Conservation (phyloP, 768 basidiomycete genomes). For the Mycena galericulata region DNA sequence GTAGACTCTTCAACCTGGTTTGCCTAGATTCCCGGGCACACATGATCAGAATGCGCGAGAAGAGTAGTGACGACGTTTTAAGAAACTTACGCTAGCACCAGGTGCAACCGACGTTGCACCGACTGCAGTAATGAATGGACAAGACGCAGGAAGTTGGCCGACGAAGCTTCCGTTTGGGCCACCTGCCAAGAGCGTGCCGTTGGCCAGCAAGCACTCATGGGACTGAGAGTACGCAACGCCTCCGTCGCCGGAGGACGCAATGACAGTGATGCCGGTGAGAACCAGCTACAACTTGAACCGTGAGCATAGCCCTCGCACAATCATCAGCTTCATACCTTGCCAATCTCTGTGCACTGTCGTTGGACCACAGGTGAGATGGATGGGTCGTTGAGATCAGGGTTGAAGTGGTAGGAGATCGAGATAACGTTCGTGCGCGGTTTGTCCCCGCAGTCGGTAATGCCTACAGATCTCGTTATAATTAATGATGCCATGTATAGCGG, state of each 20-base stretch:
- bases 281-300: slow-evolving; percentile 1
- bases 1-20: slow-evolving; percentile 22
- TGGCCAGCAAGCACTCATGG: slow-evolving; percentile 11
- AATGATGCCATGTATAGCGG: neutral
- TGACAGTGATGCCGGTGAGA: slow-evolving; percentile 21
- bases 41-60: slow-evolving; percentile 2
- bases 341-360: slow-evolving; percentile 24
- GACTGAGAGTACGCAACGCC: slow-evolving; percentile 25
- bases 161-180: slow-evolving; percentile 25
- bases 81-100: slow-evolving; percentile 19
- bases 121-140: slow-evolving; percentile 20
- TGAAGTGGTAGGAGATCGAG: slow-evolving; percentile 27
- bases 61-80: neutral
- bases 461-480: slow-evolving; percentile 1
- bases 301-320: neutral
- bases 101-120: slow-evolving; percentile 20
- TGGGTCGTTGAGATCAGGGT: slow-evolving; percentile 27
- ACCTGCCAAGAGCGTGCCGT: slow-evolving; percentile 8
- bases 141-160: slow-evolving; percentile 24
- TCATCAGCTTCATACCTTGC: slow-evolving; percentile 12
- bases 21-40: neutral
- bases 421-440: slow-evolving; percentile 25
- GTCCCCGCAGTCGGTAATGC: slow-evolving; percentile 27
- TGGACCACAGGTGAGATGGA: slow-evolving; percentile 25
- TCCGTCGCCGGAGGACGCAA: slow-evolving; percentile 26